These are phyloP conservation scores for Albifimbria verrucaria DNA, from an alignment of 2,329 filamentous ascomycete genomes.

Conservation along the genomic window DNA sequence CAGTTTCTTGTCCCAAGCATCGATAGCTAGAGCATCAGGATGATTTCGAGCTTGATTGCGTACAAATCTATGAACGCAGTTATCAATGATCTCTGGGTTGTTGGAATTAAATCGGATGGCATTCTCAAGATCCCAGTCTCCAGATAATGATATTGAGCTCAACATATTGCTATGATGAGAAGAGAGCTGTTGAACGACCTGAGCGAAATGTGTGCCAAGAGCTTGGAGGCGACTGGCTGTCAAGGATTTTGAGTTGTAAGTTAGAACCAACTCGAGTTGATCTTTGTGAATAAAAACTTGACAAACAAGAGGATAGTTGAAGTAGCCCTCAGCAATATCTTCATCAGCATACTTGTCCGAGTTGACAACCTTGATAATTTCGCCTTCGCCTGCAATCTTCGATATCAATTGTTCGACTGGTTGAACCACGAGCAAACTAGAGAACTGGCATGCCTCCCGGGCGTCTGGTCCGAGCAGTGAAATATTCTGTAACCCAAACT, in stretches of 20 bases:
- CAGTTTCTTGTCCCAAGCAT: neutral
- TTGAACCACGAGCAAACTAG: constrained; percentile 1
- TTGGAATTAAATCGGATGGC: neutral
- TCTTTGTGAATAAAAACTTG: neutral
- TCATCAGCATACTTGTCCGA: neutral
- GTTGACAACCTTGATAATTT: neutral
- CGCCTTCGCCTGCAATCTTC: neutral
- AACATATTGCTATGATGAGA: neutral
- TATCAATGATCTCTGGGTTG: neutral
- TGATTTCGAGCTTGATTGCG: neutral
- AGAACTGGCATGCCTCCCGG: neutral
- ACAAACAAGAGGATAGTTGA: constrained; percentile 3
- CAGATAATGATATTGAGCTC: neutral
- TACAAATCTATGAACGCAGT: neutral
- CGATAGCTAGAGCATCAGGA: neutral
- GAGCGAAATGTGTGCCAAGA: neutral
- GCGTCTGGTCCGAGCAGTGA: neutral
- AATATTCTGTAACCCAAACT: neutral
- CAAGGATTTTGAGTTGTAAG: neutral
- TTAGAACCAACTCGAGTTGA: neutral
- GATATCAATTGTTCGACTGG: neutral
- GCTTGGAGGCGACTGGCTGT: neutral
- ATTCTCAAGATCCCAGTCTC: neutral
- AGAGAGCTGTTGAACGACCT: neutral
- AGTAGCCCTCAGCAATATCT: constrained; percentile 2